phyloP scores from a whole-genome alignment of 768 basidiomycete genomes.

The Coprinopsis marcescibilis region DNA sequence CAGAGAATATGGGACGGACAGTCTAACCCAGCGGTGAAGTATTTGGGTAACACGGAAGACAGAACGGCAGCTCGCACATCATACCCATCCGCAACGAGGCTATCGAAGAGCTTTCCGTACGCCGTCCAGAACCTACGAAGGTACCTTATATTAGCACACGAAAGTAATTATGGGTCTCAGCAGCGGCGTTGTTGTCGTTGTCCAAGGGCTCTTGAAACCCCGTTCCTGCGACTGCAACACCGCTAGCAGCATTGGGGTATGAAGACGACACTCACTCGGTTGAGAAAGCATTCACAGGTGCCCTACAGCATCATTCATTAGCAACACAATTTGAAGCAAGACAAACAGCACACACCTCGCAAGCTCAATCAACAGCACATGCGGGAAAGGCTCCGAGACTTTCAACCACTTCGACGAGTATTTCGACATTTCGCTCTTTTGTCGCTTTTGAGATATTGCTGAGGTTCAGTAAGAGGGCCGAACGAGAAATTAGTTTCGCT shows the following conservation, averaged over 20 bases:
- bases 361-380: constrained; percentile 42
- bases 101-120: constrained; percentile 56
- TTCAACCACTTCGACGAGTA: constrained; percentile 41
- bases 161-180: neutral
- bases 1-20: constrained; percentile 32
- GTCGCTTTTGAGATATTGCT: too few species aligned
- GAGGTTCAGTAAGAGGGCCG: too few species aligned
- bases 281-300: constrained; percentile 65
- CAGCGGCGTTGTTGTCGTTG: too few species aligned
- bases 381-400: constrained; percentile 40
- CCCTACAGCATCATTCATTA: constrained; percentile 26
- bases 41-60: constrained; percentile 60
- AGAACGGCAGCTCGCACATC: constrained; percentile 71
- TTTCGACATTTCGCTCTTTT: constrained; percentile 11
- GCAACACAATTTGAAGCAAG: neutral
- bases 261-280: constrained; percentile 30
- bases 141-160: neutral
- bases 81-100: constrained; percentile 38
- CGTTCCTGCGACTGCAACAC: neutral
- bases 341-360: constrained; percentile 28
- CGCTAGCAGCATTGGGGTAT: neutral
- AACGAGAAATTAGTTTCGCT: too few species aligned
- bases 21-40: constrained; percentile 84
- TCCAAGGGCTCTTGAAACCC: too few species aligned
- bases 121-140: constrained; percentile 66